Percentiles rank a stretch among this genome's conserved stretches.
phyloP scores from a whole-genome alignment of 768 basidiomycete genomes.

The Mycena pura region DNA sequence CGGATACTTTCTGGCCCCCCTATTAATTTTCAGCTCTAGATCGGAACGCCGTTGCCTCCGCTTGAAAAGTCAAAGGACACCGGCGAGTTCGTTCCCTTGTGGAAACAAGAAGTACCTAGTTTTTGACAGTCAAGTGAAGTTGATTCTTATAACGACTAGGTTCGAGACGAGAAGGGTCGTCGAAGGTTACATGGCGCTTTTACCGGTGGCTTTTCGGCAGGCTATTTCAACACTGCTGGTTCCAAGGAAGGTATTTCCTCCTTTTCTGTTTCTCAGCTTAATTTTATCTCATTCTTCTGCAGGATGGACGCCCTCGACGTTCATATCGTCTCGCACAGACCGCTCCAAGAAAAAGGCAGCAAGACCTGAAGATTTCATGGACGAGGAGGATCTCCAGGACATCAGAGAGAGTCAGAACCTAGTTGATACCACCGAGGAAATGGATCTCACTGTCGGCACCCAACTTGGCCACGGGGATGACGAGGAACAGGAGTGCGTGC shows the following conservation, averaged over 20 bases:
- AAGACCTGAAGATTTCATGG: conserved; percentile 96
- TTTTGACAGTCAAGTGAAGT: neutral
- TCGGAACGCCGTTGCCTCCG: conserved; percentile 93
- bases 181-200: conserved; percentile 97
- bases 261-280: neutral
- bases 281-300: conserved; percentile 4
- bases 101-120: conserved; percentile 88
- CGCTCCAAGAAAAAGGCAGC: conserved; percentile 67
- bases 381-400: conserved; percentile 94
- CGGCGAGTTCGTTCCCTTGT: conserved; percentile 94
- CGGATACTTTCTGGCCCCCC: neutral
- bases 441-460: conserved; percentile 68
- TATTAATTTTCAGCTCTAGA: conserved; percentile 49
- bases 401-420: conserved; percentile 74
- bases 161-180: conserved; percentile 92
- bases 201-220: conserved; percentile 97
- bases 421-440: conserved; percentile 81
- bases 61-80: conserved; percentile 93
- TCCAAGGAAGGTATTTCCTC: conserved; percentile 85
- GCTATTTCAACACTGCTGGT: conserved; percentile 95
- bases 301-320: conserved; percentile 97
- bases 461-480: conserved; percentile 46
- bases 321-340: conserved; percentile 85
- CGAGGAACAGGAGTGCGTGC: conserved; percentile 63
- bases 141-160: conserved; percentile 49